Evolutionary conservation across 306 rosid species (phyloP).

Genomic region (Cucurbita ficifolia): DNA sequence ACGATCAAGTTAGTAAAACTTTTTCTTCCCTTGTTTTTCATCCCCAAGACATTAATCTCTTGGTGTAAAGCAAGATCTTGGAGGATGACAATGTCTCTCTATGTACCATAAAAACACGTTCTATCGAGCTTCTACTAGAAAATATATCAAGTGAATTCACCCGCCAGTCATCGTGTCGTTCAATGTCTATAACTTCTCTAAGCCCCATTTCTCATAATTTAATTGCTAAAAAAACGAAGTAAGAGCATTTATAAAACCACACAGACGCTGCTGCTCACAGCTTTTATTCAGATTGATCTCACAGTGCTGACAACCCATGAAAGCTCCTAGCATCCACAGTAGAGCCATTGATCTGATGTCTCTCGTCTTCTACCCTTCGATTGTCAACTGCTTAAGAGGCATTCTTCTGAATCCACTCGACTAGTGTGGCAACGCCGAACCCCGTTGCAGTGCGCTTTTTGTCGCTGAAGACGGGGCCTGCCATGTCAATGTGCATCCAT

Average conservation of each 20-base stretch:
- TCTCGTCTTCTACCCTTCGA: not conserved
- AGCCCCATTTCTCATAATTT: too few relatives aligned
- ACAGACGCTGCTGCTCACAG: not conserved
- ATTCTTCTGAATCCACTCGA: constrained; percentile 90
- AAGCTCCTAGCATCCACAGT: not conserved
- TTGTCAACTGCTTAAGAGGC: constrained; percentile 20
- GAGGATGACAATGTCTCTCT: too few relatives aligned
- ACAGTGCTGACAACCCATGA: not conserved
- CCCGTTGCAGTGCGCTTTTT: constrained; percentile 73
- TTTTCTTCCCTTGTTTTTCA: too few relatives aligned
- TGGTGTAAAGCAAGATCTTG: too few relatives aligned
- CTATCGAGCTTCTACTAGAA: too few relatives aligned
- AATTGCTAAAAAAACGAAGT: not conserved
- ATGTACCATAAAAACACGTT: too few relatives aligned
- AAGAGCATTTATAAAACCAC: not conserved
- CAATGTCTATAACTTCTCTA: too few relatives aligned
- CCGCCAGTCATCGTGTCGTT: too few relatives aligned
- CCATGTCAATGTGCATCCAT: constrained; percentile 94
- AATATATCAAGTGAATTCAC: too few relatives aligned
- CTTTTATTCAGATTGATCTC: constrained; percentile 4
- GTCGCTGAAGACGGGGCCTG: constrained; percentile 82
- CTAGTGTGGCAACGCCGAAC: constrained; percentile 73
- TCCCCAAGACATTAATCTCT: too few relatives aligned
- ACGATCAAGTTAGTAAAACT: too few relatives aligned
- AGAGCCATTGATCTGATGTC: not conserved